Evolutionary conservation across 495 filamentous ascomycete species (phyloP), one percentile per base, ranked within the genome.

Genomic region (Venustampulla echinocandica): DNA sequence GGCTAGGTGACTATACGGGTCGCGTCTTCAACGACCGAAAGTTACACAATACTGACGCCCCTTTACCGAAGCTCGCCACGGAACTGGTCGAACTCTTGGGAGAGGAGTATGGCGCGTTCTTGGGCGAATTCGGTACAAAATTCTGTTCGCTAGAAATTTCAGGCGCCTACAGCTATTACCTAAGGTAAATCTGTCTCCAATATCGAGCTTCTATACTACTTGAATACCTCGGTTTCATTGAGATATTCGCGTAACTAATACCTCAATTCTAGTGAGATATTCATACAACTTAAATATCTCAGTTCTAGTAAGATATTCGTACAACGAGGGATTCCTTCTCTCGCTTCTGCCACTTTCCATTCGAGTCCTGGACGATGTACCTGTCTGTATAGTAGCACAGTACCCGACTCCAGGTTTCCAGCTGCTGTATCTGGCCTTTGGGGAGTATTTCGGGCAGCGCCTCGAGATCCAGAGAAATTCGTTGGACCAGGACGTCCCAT

Each of bases 31-130:
- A 49, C 46, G 37, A 49, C 46, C 38, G 41, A 35, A 42, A 49
- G 44, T 47, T 47, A 47, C 44, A 47, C 44, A 47, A 47, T 39
- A 47, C 44, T 19, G 44, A 47, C 44, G 44, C 44, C 44, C 44
- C 44, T 47, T 47, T 47, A 47, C 44, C 44, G 44, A 47, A 47
- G 44, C 44, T 47, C 44, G 44, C 44, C 44, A 47, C 44, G 44
- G 33, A 47, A 47, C 44, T 47, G 37, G 44, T 47, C 44, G 34
- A 47, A 47, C 44, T 47, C 44, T 47, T 47, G 44, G 27, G 27
- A n/a, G n/a, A n/a, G n/a, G n/a, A n/a, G n/a, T n/a, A n/a, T n/a
- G n/a, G n/a, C n/a, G n/a, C n/a, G n/a, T n/a, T n/a, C n/a, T n/a
- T n/a, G n/a, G n/a, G n/a, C n/a, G n/a, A n/a, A n/a, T n/a, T n/a